Evolutionary conservation across 805 yeast species (phyloP), one percentile per base, ranked within the genome.

Genomic region (Candida incommunis): DNA sequence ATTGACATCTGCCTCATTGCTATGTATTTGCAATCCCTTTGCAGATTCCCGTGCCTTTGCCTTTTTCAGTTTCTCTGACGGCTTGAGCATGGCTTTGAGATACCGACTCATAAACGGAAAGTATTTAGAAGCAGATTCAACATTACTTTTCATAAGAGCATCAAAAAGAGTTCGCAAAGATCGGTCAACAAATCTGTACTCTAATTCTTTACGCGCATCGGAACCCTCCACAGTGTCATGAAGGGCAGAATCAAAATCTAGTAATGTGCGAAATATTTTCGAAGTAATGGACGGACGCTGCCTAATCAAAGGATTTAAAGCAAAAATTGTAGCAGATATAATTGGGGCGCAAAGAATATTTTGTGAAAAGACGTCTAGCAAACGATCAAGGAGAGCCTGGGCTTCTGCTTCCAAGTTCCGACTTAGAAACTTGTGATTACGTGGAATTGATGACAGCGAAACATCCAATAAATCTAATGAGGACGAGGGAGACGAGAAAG

Each of bases 341-440:
- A 76, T 52, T 3, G 82, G 75, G 11, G 43, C 78, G 68, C 72
- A 61, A 51, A 76, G 57, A n/a, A 70, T 63, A 43, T 76, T 82
- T 26, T 71, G 77, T 35, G 69, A 66, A 45, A 88, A 65, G 16
- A 71, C 65, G 41, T 68, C 65, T 41, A 86, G 64, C 24, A 90
- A 59, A 27, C 76, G 60, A 52, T 86, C 95, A 27, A 92, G 63
- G 45, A 82, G 64, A 2, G 71, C 78, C 45, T 71, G 72, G 0
- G 88, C 81, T 58, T 88, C 95, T 4, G 80, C 74, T 51, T 81
- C 86, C 49, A 87, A 62, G 21, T 62, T 51, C 29, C 66, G 67
- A 44, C 74, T 73, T 40, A 87, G 68, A 35, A 83, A 72, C 1
- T 86, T 76, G 56, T 90, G 96, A 45, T 67, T 70, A 0, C 71